Conservation (phyloP, 768 basidiomycete species). For the Dioszegia aurantiaca region DNA sequence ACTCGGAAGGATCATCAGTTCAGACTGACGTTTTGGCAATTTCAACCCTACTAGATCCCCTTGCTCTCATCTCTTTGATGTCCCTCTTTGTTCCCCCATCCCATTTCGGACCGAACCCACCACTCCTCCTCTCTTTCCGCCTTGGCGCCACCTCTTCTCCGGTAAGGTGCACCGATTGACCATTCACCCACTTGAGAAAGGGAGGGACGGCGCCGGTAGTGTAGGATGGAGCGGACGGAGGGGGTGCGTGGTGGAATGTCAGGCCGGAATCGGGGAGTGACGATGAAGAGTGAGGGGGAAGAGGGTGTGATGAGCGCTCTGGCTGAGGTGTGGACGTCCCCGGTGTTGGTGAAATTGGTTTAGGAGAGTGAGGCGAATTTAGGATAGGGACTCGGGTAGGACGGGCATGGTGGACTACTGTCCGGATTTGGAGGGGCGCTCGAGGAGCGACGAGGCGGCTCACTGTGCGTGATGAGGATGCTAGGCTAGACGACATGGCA, state of each 20-base stretch:
- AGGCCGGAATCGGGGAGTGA: conserved; percentile 24
- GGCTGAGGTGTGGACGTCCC: conserved; percentile 41
- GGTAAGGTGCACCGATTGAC: conserved; percentile 26
- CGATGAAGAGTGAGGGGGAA: conserved; percentile 1
- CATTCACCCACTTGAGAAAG: conserved; percentile 43
- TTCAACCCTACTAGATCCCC: conserved; percentile 33
- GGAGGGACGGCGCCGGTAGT: conserved; percentile 40
- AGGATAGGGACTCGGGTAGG: conserved; percentile 38
- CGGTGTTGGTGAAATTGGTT: conserved; percentile 35
- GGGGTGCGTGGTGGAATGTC: conserved; percentile 48
- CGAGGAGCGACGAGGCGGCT: neutral
- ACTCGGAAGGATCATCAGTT: neutral
- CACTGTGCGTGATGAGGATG: conserved; percentile 4
- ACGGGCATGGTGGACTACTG: conserved; percentile 46
- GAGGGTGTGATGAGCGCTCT: neutral
- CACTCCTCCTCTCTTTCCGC: conserved; percentile 20
- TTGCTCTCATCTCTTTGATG: conserved; percentile 35
- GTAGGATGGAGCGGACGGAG: conserved; percentile 44
- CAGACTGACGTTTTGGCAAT: conserved; percentile 41
- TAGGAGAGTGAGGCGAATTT: conserved; percentile 37
- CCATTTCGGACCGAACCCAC: conserved; percentile 20
- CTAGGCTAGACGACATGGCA: conserved; percentile 6
- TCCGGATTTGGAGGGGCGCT: conserved; percentile 14
- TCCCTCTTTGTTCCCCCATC: conserved; percentile 25
- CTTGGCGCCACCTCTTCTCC: conserved; percentile 39